phyloP scores from a whole-genome alignment of 257 asterid species.

The Nicotiana tomentosiformis region DNA sequence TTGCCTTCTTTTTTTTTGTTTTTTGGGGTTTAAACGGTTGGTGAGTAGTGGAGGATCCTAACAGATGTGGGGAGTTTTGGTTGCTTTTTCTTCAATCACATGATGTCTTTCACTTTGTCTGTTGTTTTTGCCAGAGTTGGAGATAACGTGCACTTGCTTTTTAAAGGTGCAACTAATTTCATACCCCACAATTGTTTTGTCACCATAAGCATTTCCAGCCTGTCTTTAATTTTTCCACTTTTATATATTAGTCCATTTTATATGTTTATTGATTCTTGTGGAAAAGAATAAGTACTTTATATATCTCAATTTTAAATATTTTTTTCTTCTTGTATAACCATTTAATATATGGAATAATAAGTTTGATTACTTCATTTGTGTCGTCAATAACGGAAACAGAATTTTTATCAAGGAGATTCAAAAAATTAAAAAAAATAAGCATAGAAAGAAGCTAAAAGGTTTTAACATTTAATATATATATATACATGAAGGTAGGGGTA shows the following conservation, averaged over 20 bases:
- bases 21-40: background rate
- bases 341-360: no score
- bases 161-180: background rate
- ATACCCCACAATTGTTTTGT: background rate
- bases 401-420: no score
- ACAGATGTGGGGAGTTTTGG: background rate
- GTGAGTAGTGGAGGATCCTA: background rate
- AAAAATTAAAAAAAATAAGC: no score
- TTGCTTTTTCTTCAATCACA: background rate
- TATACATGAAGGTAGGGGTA: no score
- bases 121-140: background rate
- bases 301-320: background rate
- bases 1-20: background rate
- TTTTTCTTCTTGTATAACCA: no score
- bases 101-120: background rate
- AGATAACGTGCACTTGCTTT: background rate
- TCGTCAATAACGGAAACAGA: no score
- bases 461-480: no score
- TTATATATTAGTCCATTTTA: no score
- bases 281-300: background rate
- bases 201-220: background rate
- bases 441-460: no score
- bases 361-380: no score
- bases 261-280: background rate
- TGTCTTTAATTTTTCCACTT: background rate